Percentiles rank a stretch among this genome's conserved stretches.
Evolutionary conservation across 2,329 filamentous ascomycete genomes (phyloP).

Genomic region (Aspergillus japonicus): DNA sequence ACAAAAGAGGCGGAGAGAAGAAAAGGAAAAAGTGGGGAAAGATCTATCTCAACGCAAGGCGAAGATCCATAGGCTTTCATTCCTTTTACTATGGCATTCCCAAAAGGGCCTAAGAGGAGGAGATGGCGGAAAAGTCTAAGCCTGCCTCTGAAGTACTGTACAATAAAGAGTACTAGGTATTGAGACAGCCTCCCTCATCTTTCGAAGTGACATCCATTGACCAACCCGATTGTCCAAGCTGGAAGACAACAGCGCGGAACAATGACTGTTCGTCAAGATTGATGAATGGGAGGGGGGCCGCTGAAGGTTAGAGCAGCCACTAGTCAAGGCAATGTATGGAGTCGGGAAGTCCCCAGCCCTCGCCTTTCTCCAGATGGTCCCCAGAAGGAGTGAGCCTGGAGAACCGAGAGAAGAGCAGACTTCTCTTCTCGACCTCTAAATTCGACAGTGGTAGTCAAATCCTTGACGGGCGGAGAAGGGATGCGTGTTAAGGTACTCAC

Average conservation of each 20-base stretch:
- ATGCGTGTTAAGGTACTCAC: not conserved
- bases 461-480: not conserved
- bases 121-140: not conserved
- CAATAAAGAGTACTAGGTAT: not conserved
- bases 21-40: not conserved
- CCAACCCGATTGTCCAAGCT: not conserved
- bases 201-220: not conserved
- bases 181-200: not conserved
- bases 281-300: constrained; percentile 16
- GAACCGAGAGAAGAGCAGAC: too few relatives aligned
- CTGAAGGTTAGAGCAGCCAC: constrained; percentile 17
- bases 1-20: not conserved
- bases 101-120: not conserved
- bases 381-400: too few relatives aligned
- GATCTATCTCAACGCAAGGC: not conserved
- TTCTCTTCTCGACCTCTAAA: not conserved
- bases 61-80: not conserved
- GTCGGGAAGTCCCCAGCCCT: not conserved
- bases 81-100: not conserved
- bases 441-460: not conserved
- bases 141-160: constrained; percentile 5
- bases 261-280: constrained; percentile 3
- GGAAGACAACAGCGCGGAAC: not conserved
- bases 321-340: constrained; percentile 16
- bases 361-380: not conserved